A percentile compares a stretch with the other conserved stretches of the same genome.
Conservation (phyloP, 805 yeast species). For the Myxozyma neglecta region DNA sequence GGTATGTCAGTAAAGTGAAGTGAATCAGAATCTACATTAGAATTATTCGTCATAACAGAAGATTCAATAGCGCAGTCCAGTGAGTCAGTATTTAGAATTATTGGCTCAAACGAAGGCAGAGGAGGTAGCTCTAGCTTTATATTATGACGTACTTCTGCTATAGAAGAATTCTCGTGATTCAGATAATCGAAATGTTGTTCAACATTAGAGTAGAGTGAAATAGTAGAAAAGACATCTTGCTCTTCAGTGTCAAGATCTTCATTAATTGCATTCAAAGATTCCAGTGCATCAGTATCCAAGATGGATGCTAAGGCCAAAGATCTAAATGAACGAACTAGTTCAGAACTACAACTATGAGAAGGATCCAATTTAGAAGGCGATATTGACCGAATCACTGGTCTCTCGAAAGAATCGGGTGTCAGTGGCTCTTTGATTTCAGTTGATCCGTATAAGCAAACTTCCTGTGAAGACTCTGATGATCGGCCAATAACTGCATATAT, state of each 20-base stretch:
- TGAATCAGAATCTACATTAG: too few relatives aligned
- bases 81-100: background rate
- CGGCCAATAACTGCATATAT: background rate
- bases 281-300: background rate
- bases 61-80: too few relatives aligned
- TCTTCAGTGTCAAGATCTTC: background rate
- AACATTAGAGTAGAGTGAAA: background rate
- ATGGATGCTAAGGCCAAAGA: background rate
- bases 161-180: background rate
- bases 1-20: background rate
- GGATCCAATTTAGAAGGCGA: background rate
- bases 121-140: constrained; percentile 1
- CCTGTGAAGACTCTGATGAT: too few relatives aligned
- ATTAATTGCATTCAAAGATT: background rate
- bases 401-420: background rate
- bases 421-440: background rate
- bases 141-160: background rate
- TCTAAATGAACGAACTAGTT: background rate
- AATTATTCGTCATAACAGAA: too few relatives aligned
- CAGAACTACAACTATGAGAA: background rate
- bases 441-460: too few relatives aligned
- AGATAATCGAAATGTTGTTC: background rate
- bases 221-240: background rate
- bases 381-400: background rate
- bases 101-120: background rate